These are phyloP conservation scores for Rhodotorula mucilaginosa DNA, from an alignment of 1,284 basidiomycete genomes.

Conservation along the genomic window DNA sequence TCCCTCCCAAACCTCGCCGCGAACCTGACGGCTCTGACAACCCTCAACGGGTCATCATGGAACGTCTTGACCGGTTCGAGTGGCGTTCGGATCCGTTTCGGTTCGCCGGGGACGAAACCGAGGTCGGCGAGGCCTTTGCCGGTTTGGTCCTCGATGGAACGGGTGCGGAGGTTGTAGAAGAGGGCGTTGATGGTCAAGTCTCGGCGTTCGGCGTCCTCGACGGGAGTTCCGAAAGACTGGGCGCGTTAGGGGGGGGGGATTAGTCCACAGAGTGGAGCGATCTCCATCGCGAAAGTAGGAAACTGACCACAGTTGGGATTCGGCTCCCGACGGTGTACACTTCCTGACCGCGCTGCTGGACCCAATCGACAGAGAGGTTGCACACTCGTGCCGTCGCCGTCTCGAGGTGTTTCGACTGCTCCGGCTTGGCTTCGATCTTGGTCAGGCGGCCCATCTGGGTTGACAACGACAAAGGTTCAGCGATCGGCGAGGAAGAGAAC, in stretches of 20 bases:
- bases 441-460: constrained; percentile 51
- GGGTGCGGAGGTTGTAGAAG: constrained; percentile 92
- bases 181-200: constrained; percentile 95
- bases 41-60: constrained; percentile 86
- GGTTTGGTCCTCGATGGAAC: constrained; percentile 85
- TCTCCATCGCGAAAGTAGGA: too few species aligned
- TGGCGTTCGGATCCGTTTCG: constrained; percentile 72
- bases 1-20: constrained; percentile 72
- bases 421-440: constrained; percentile 90
- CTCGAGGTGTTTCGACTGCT: constrained; percentile 97
- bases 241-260: not conserved
- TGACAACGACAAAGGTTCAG: too few species aligned
- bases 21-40: constrained; percentile 87
- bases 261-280: not conserved
- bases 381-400: constrained; percentile 86
- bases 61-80: constrained; percentile 84
- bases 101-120: constrained; percentile 54
- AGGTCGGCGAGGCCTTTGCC: constrained; percentile 81
- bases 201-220: constrained; percentile 84
- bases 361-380: constrained; percentile 86
- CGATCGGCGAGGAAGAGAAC: too few species aligned
- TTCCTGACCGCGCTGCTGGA: constrained; percentile 89
- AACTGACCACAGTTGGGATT: constrained; percentile 77
- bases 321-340: constrained; percentile 78
- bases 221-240: constrained; percentile 85